Conservation (phyloP, 345 rosid species). For the Eucalyptus decipiens region DNA sequence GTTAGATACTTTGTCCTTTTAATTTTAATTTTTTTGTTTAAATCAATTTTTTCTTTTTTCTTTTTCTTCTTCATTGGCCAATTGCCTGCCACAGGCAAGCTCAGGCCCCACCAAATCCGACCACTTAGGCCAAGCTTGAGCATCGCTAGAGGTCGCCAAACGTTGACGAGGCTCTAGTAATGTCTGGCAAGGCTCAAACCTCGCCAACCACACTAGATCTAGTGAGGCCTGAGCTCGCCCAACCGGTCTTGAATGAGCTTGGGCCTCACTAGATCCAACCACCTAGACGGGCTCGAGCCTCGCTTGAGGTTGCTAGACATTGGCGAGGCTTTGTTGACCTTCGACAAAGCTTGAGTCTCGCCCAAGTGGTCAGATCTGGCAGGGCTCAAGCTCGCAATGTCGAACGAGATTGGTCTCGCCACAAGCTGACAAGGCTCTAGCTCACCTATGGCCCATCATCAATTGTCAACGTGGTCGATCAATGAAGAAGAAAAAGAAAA, state of each 20-base stretch:
- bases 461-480: fast-evolving
- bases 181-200: fast-evolving
- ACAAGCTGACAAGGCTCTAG: no score
- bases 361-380: fast-evolving
- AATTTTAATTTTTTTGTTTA: no score
- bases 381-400: fast-evolving
- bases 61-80: fast-evolving
- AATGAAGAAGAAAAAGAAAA: no score
- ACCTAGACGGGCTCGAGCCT: fast-evolving
- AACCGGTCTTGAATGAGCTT: fast-evolving
- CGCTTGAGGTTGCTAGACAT: fast-evolving
- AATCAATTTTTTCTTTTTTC: fast-evolving
- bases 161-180: fast-evolving
- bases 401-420: fast-evolving
- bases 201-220: fast-evolving
- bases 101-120: fast-evolving
- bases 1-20: no score
- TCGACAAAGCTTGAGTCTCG: fast-evolving
- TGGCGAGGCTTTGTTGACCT: no score
- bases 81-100: fast-evolving
- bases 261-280: no score
- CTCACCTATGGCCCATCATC: no score
- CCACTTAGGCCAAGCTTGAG: fast-evolving
- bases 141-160: fast-evolving
- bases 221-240: fast-evolving